Base-by-base conservation (phyloP, 768 basidiomycete species). In the Austroboletus festivus region DNA sequence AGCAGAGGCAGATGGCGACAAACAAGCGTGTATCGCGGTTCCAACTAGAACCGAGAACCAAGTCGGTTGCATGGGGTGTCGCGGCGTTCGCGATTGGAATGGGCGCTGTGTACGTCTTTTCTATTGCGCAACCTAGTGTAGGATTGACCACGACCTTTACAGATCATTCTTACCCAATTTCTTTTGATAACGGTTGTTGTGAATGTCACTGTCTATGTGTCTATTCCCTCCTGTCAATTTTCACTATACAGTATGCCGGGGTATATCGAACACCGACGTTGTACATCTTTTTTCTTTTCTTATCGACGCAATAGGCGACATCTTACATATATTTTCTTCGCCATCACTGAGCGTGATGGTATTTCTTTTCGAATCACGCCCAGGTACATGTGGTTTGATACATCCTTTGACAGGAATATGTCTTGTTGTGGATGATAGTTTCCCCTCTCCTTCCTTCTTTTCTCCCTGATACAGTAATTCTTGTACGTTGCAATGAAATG, bases 71-170 rank as follows among this genome's bases (percentile, higher is more conserved):
- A 3, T 93, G 90, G 90, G 91, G 91, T 31, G 73, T 86, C 18
- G 76, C 87, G 31, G 86, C 86, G 18, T 94, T 95, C 68, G 89
- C 87, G 31, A 73, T 91, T 42, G 90, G 90, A 23, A 71, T 88
- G 65, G 80, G 87, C 42, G 90, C 89, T 52, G 78, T 86, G 89
- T 92, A 59, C 71, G 86, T 82, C 3, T n/a, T 39, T 51, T 16
- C 22, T 8, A 22, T 4, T 39, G 19, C 13, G 5, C 13, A 28
- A 8, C 20, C 1, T 48, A 1, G 19, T n/a, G n/a, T n/a, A n/a
- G n/a, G n/a, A 39, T 24, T 61, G 45, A 59, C 23, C 0, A 33
- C 1, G 1, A 28, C 8, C 8, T 11, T 21, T 28, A 11, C 57
- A 82, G 80, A 53, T 74, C 81, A 20, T 77, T 79, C 57, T 58